phyloP scores from a whole-genome alignment of 139 green algal species.

The Haematococcus lacustris region DNA sequence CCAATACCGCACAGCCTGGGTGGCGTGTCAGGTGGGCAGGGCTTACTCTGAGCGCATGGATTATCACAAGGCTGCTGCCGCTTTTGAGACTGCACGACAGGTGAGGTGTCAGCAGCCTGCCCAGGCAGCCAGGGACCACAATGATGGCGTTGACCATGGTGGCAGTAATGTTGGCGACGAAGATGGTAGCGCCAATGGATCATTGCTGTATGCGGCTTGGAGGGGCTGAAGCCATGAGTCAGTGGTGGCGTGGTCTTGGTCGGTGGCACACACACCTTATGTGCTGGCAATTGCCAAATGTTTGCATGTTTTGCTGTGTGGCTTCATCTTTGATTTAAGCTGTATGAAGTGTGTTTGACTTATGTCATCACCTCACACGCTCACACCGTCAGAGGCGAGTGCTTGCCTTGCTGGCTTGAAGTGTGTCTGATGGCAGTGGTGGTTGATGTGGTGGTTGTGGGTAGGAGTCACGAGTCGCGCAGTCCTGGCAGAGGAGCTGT shows the following conservation, averaged over 20 bases:
- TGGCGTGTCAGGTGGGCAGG: conserved; percentile 65
- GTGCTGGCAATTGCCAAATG: not conserved
- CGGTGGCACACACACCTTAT: not conserved
- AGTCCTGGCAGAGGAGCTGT: not conserved
- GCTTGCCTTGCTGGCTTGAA: too few relatives aligned
- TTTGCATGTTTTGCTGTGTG: not conserved
- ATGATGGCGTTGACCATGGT: not conserved
- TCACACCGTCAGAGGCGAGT: not conserved
- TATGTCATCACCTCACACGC: not conserved
- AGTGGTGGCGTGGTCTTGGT: not conserved
- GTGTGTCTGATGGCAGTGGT: too few relatives aligned
- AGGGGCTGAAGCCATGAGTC: not conserved
- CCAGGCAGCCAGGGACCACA: not conserved
- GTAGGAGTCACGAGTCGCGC: not conserved
- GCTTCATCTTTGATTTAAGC: not conserved
- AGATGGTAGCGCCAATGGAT: not conserved
- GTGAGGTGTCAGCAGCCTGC: not conserved
- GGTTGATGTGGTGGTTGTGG: too few relatives aligned
- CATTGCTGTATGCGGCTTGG: not conserved
- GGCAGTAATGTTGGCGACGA: not conserved
- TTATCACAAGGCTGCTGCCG: conserved; percentile 62
- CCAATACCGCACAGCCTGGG: conserved; percentile 76
- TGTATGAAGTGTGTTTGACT: not conserved
- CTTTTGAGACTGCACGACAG: conserved; percentile 31
- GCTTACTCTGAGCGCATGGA: conserved; percentile 83